These are phyloP conservation scores for Xerocomus spinulosus DNA, from an alignment of 768 basidiomycete genomes.

Conservation along the genomic window DNA sequence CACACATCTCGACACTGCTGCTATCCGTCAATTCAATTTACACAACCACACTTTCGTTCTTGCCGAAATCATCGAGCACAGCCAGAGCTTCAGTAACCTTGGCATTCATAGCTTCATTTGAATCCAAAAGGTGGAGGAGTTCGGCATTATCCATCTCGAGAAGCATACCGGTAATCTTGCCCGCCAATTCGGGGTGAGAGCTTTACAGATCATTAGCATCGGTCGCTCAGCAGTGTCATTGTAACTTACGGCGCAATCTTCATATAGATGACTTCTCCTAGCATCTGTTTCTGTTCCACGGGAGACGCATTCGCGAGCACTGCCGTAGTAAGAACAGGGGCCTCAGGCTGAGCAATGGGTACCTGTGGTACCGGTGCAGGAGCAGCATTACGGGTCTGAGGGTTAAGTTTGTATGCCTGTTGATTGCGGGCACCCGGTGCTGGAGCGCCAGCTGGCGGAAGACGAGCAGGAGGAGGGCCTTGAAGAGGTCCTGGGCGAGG, in stretches of 20 bases:
- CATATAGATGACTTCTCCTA: conserved; percentile 95
- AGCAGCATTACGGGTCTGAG: conserved; percentile 34
- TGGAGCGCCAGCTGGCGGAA: conserved; percentile 42
- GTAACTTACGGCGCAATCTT: conserved; percentile 68
- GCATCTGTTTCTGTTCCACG: conserved; percentile 97
- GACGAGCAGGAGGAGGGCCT: conserved; percentile 41
- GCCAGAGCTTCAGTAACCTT: conserved; percentile 91
- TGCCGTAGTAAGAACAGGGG: conserved; percentile 58
- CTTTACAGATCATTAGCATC: conserved; percentile 34
- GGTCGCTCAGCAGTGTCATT: neutral
- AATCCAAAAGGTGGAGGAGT: conserved; percentile 83
- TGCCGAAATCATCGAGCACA: conserved; percentile 82
- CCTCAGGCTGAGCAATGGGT: conserved; percentile 44
- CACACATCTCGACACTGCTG: conserved; percentile 9
- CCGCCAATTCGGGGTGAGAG: conserved; percentile 87
- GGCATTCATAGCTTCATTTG: conserved; percentile 72
- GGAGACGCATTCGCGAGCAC: conserved; percentile 55
- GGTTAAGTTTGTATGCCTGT: conserved; percentile 32
- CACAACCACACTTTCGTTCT: conserved; percentile 29
- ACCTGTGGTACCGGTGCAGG: conserved; percentile 32
- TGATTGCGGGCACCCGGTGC: conserved; percentile 37
- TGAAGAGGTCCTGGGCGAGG: conserved; percentile 44
- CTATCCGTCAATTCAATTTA: conserved; percentile 2
- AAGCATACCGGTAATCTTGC: conserved; percentile 98
- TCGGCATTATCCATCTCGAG: conserved; percentile 98